phyloP scores from a whole-genome alignment of 169 alveolate genomes.

The Babesia sp. region DNA sequence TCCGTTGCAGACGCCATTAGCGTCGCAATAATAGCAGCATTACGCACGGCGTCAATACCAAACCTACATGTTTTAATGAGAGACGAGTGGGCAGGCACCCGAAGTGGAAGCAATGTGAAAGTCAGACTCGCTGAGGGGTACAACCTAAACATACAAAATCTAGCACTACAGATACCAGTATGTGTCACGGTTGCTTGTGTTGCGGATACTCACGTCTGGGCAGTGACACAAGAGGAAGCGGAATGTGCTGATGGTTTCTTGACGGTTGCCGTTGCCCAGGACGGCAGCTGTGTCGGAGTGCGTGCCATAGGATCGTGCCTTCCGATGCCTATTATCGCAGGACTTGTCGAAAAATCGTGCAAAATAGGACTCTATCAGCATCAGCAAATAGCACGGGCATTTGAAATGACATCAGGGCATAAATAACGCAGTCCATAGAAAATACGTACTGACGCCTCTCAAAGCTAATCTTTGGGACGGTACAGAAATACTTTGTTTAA shows the following conservation, averaged over 20 bases:
- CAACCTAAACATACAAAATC: constrained; percentile 21
- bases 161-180: constrained; percentile 34
- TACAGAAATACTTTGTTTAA: no score
- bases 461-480: no score
- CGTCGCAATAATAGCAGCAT: constrained; percentile 68
- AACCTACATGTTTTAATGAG: constrained; percentile 52
- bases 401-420: no score
- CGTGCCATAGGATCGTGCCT: constrained; percentile 43
- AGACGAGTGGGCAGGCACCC: constrained; percentile 59
- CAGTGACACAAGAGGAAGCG: constrained; percentile 52
- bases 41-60: constrained; percentile 67
- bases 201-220: constrained; percentile 40
- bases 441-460: no score
- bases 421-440: no score
- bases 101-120: constrained; percentile 41
- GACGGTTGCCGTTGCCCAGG: constrained; percentile 45
- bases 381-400: constrained; percentile 8
- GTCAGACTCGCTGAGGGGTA: constrained; percentile 28
- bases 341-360: constrained; percentile 11
- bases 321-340: constrained; percentile 6
- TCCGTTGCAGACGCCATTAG: constrained; percentile 70
- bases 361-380: constrained; percentile 6
- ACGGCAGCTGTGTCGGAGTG: constrained; percentile 45
- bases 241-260: constrained; percentile 57
- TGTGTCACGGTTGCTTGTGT: constrained; percentile 38